Base-by-base conservation (phyloP, 2,329 filamentous ascomycete species). In the Aspergillus alliaceus region DNA sequence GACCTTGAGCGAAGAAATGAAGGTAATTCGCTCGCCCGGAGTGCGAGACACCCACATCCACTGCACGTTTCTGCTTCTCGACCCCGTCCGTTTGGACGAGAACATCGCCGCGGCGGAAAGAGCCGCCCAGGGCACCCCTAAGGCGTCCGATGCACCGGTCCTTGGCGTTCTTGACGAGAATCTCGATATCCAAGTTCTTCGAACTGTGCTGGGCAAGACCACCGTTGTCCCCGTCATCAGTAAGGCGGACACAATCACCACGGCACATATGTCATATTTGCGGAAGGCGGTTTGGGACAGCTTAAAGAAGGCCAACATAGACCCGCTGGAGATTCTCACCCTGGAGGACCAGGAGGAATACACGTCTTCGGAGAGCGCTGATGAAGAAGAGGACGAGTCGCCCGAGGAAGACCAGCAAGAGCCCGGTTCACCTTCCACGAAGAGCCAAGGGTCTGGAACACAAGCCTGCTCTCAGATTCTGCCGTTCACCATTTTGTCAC, bases 1-100 rank as follows among this genome's bases (percentile, higher is more conserved):
- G 70, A 98, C 95, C 0, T 96, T 99, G 72, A 86, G 86, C 49
- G 95, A 99, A 77, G 95, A 99, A 80, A 96, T 96, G 84, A 98
- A 97, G 80, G 93, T 99, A 47, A 83, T 97, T 60, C 90, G 95
- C 68, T 92, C 93, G 53, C 93, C 95, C 25, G 93, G 93, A 55
- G 90, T 91, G 63, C 90, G 92, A 72, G 95, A 99, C 79, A 97
- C 93, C 51, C 95, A 99, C 74, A 96, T 99, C 64, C 95, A 99
- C 73, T 96, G 91, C 64, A 92, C 92, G 54, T 96, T 99, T 77
- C 82, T 98, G 55, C 80, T 99, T 54, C 85, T 99, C 54, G 95
- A 99, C 72, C 95, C 95, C 1, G 81, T 86, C 52, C 88, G 90
- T 46, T 85, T 99, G 24, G 93, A 96, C 69, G 83, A 87, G 65